A percentile compares a stretch with the other conserved stretches of the same genome.
Conservation (phyloP, 169 alveolate species). For the Plasmodium vivax region DNA sequence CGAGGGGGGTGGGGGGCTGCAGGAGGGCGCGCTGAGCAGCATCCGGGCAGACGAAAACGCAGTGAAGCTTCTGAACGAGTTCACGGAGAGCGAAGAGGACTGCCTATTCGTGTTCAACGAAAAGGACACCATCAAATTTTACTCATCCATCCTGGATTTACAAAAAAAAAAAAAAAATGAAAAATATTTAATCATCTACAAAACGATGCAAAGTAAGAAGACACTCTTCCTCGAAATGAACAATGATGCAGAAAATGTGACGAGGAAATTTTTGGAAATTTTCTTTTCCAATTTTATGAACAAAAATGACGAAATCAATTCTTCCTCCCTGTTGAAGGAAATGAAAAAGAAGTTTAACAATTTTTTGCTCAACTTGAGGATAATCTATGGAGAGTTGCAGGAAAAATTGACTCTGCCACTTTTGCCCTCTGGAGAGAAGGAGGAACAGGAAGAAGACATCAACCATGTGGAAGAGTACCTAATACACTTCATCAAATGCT, state of each 20-base stretch:
- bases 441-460: conserved; percentile 46
- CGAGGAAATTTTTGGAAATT: conserved; percentile 50
- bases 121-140: conserved; percentile 31
- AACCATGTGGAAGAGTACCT: conserved; percentile 53
- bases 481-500: conserved; percentile 57
- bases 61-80: conserved; percentile 10
- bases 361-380: conserved; percentile 65
- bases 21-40: conserved; percentile 27
- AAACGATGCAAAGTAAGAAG: conserved; percentile 13
- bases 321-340: conserved; percentile 46
- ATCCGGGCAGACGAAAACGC: conserved; percentile 27
- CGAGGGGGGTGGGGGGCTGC: conserved; percentile 15
- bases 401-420: conserved; percentile 50
- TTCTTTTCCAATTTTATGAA: conserved; percentile 70
- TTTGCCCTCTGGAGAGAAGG: conserved; percentile 51
- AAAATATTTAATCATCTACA: conserved; percentile 54
- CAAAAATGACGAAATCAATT: conserved; percentile 64
- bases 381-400: conserved; percentile 48
- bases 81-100: conserved; percentile 16
- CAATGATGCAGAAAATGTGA: conserved; percentile 70
- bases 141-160: conserved; percentile 26
- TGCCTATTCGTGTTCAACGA: conserved; percentile 58
- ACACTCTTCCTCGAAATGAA: conserved; percentile 53
- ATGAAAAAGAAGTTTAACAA: conserved; percentile 72
- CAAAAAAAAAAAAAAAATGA: conserved; percentile 44